Evolutionary conservation across 306 rosid genomes (phyloP).

Genomic region (Vigna nakashimae): DNA sequence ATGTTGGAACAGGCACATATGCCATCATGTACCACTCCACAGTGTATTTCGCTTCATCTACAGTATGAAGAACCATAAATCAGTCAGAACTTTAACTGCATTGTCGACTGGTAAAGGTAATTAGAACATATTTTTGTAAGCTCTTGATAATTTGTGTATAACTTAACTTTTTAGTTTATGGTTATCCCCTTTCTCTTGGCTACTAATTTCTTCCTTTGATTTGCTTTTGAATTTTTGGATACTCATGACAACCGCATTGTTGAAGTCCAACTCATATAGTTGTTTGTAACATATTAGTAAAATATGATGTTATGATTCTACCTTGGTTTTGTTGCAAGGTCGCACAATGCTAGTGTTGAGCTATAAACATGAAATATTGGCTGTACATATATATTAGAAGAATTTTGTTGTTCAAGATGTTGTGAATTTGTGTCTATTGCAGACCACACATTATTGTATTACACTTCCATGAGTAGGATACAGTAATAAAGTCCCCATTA

Average conservation of each 20-base stretch:
- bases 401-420: neutral
- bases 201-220: constrained; percentile 6
- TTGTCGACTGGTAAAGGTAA: constrained; percentile 65
- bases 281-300: neutral
- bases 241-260: constrained; percentile 19
- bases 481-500: neutral
- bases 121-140: constrained; percentile 23
- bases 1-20: constrained; percentile 63
- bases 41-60: constrained; percentile 56
- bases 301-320: constrained; percentile 13
- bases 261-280: constrained; percentile 15
- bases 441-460: neutral
- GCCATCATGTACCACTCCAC: constrained; percentile 51
- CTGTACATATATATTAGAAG: neutral
- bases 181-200: constrained; percentile 32
- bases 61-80: constrained; percentile 53
- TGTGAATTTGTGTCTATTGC: neutral
- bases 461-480: neutral
- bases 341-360: neutral
- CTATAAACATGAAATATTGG: neutral
- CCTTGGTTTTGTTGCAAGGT: constrained; percentile 23
- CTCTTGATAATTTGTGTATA: constrained; percentile 28
- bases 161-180: constrained; percentile 16
- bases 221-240: constrained; percentile 22
- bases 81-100: constrained; percentile 62